Evolutionary conservation across 139 green algal species (phyloP).

Genomic region (Ettlia oleoabundans): DNA sequence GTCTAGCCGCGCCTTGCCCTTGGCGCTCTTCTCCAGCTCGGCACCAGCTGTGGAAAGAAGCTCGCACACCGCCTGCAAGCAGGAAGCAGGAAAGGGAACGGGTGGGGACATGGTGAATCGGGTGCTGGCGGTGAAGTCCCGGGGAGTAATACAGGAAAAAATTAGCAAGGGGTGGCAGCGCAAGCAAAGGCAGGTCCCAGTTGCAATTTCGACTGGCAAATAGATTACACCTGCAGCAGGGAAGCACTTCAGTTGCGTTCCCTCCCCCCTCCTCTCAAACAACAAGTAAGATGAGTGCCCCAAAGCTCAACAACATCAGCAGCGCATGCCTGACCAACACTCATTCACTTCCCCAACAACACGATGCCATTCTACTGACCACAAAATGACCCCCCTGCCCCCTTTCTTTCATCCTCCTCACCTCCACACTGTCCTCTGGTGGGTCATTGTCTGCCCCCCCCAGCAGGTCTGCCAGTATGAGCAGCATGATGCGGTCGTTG

Average conservation of each 20-base stretch:
- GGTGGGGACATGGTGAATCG: neutral
- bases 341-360: too few species aligned
- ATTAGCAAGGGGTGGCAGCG: too few species aligned
- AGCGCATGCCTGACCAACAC: too few species aligned
- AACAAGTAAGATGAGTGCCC: too few species aligned
- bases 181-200: too few species aligned
- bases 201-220: too few species aligned
- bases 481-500: conserved; percentile 93
- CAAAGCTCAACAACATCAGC: too few species aligned
- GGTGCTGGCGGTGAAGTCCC: too few species aligned
- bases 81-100: neutral
- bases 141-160: too few species aligned
- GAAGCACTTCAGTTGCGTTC: neutral
- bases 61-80: conserved; percentile 84
- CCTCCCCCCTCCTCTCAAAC: too few species aligned
- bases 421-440: conserved; percentile 92
- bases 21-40: conserved; percentile 57
- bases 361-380: too few species aligned
- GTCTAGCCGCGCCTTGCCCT: conserved; percentile 46
- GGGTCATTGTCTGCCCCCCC: conserved; percentile 58
- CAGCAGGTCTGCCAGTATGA: conserved; percentile 88
- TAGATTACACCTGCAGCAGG: too few species aligned
- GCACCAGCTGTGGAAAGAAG: conserved; percentile 79
- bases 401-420: conserved; percentile 12
- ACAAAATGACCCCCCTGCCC: neutral